Evolutionary conservation across 257 asterid genomes (phyloP), one percentile per base, ranked within the genome.

Genomic region (Solanum piurae): DNA sequence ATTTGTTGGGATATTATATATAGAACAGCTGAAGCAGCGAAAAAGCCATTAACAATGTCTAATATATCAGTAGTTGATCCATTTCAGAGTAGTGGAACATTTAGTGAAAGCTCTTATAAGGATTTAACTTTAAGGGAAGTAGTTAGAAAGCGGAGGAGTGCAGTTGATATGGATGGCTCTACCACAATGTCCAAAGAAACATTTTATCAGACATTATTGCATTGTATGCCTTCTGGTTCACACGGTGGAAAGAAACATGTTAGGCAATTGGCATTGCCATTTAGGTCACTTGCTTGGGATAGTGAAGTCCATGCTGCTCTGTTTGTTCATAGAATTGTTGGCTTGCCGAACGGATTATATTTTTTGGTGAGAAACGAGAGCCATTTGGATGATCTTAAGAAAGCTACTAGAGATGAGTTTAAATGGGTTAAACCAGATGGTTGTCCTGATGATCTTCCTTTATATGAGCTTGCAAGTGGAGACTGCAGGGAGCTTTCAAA

Each of bases 81-180:
- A 31, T 93, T 93, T 89, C 89, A 36, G 74, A 89, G 94, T 84
- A 90, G 93, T 89, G 91, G 90, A 52, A 16, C 86, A 66, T 87
- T 93, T 52, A 92, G 91, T 88, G 94, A 91, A 52, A 88, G 90
- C 89, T 92, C 91, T 88, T 97, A 95, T 86, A 91, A 89, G 91
- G 94, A 90, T 49, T 84, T 92, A 84, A 93, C 90, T 89, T 87
- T 97, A 38, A 91, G 93, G 60, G 97, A 97, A 89, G 86, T 95
- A 86, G 96, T 93, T 86, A 93, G 99, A 88, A 97, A 91, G 88
- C 93, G 99, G 6, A 93, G 98, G 89, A 97, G 99, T 36, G 99
- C 99, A 4, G 99, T 97, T 86, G 99, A 95, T 91, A 95, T 97
- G 99, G 99, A 97, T 93, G 98, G 98, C 46, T 68, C 64, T 46